Conservation (phyloP, 257 asterid genomes). For the Nicotiana undulata region DNA sequence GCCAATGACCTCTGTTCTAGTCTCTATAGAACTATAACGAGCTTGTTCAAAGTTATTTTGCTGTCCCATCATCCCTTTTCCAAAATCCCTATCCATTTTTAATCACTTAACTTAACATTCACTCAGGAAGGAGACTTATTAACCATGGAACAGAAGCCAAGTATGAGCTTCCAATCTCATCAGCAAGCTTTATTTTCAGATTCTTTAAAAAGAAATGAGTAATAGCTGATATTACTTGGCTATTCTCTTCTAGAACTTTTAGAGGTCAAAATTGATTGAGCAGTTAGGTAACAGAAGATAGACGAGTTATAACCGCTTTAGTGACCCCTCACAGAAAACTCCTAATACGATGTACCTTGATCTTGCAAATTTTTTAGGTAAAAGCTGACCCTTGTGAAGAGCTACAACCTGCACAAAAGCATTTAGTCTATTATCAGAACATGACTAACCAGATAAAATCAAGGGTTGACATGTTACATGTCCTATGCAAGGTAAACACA, state of each 20-base stretch:
- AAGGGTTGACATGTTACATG: not conserved
- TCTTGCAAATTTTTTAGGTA: not conserved
- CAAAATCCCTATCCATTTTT: conserved; percentile 46
- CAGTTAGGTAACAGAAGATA: not conserved
- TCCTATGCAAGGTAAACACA: not conserved
- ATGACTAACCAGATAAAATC: not conserved
- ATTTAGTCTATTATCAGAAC: not conserved
- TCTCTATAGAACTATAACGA: conserved; percentile 39
- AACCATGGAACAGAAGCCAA: not conserved
- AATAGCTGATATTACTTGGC: not conserved
- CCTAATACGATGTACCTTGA: not conserved
- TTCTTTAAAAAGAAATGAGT: not conserved
- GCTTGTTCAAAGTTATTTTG: conserved; percentile 36
- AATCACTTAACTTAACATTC: not conserved
- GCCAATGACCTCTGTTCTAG: conserved; percentile 44
- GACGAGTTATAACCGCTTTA: not conserved
- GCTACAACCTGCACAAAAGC: not conserved
- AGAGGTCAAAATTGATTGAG: not conserved
- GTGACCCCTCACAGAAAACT: not conserved
- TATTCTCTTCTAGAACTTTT: not conserved
- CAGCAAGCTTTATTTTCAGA: not conserved
- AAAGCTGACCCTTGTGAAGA: not conserved
- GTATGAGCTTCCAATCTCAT: not conserved
- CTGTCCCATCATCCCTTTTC: conserved; percentile 40
- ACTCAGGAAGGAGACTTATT: not conserved